Evolutionary conservation across 2,329 filamentous ascomycete genomes (phyloP), one percentile per base, ranked within the genome.

Genomic region (Coniochaeta sp.): DNA sequence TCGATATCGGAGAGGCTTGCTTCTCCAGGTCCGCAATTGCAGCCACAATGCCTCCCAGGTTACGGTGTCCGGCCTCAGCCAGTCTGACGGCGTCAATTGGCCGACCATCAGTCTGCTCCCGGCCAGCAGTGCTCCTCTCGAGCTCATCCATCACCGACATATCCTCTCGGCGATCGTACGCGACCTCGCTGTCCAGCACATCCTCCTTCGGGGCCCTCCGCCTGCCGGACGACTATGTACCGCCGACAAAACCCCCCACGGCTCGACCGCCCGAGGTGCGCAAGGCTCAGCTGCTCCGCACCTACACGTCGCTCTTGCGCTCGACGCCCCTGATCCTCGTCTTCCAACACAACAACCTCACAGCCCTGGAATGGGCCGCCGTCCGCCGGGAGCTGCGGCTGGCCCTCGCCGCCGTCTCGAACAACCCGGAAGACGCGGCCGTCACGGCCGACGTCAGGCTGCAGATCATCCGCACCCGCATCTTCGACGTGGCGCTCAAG

Each of bases 281-380:
- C 72, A 96, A 98, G 77, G 89, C 92, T 17, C 95, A 99, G 75
- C 82, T 98, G 62, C 81, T 87, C 61, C 87, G 93, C 61, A 86
- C 89, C 68, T 97, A 97, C 76, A 91, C 93, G 58, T 95, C 93
- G 55, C 80, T 96, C 62, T 85, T 97, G 61, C 90, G 90, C 62
- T 91, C 91, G 24, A 89, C 90, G 12, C 92, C 93, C 44, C 75
- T 97, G 62, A 88, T 96, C 66, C 83, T 97, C 61, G 82, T 97
- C 69, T 96, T 97, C 80, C 78, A 88, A 68, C 78, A 88, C 77
- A 85, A 85, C 77, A 86, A 88, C 69, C 77, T 90, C 61, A 84
- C 84, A 2, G 88, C 91, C 3, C 79, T 84, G 52, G 90, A 93
- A 79, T 91, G 89, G 86, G 80, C 84, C 47, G 84, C 84, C 52